A percentile compares a stretch with the other conserved stretches of the same genome.
phyloP scores from a whole-genome alignment of 441 rosid species.

The Erodium moschatum region DNA sequence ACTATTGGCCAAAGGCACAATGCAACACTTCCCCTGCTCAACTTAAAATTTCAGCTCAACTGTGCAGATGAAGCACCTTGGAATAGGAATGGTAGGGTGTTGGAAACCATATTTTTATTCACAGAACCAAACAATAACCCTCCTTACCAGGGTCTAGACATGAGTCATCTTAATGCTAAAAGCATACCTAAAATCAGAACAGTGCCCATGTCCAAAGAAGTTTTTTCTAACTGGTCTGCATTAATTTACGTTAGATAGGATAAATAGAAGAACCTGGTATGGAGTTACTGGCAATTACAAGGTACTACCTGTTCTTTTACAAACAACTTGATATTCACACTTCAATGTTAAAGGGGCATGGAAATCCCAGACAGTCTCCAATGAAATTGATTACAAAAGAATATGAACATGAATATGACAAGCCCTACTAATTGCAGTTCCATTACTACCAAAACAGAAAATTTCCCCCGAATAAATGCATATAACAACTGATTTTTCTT shows the following conservation, averaged over 20 bases:
- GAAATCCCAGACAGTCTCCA: constrained; percentile 22
- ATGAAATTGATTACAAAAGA: constrained; percentile 11
- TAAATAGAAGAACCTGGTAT: constrained; percentile 21
- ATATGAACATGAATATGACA: constrained; percentile 10
- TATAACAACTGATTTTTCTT: not conserved
- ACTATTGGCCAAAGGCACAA: constrained; percentile 40
- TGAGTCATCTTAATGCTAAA: constrained; percentile 27
- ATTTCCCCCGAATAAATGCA: no score
- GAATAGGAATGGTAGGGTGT: constrained; percentile 28
- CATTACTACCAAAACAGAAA: constrained; percentile 17
- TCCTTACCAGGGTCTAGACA: constrained; percentile 45
- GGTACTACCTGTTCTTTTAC: constrained; percentile 32
- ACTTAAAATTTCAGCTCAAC: constrained; percentile 38
- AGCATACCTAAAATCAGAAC: constrained; percentile 26
- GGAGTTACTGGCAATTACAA: constrained; percentile 30
- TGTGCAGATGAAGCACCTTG: constrained; percentile 45
- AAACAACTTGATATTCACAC: constrained; percentile 26
- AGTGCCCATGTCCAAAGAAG: constrained; percentile 20
- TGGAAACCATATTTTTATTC: constrained; percentile 22
- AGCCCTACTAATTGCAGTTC: constrained; percentile 16
- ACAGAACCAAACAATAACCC: constrained; percentile 22
- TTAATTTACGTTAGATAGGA: constrained; percentile 21
- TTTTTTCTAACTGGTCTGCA: constrained; percentile 25
- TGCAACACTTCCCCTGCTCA: constrained; percentile 39
- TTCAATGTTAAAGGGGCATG: constrained; percentile 26